phyloP scores from a whole-genome alignment of 306 rosid species.

The Mucuna pruriens region DNA sequence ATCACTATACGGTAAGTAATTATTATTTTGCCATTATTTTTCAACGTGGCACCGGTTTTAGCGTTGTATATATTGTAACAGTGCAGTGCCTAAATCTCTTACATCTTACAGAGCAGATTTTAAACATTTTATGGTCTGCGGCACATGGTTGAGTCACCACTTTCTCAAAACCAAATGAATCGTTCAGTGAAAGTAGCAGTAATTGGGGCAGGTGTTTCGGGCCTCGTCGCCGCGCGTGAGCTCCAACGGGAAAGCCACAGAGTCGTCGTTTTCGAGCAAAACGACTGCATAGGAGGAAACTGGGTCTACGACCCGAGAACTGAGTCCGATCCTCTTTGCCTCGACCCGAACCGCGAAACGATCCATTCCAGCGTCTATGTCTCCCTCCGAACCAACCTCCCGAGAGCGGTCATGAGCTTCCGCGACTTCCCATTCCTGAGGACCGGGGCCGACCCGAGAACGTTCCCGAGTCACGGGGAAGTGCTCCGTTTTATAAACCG shows the following conservation, averaged over 20 bases:
- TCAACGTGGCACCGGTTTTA: too few species aligned
- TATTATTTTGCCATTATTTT: too few species aligned
- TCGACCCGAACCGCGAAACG: slow-evolving; percentile 40
- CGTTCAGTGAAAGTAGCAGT: slow-evolving; percentile 40
- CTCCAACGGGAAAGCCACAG: slow-evolving; percentile 35
- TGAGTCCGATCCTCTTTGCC: slow-evolving; percentile 40
- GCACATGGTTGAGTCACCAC: too few species aligned
- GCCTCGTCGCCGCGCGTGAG: slow-evolving; percentile 40
- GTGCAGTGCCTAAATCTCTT: too few species aligned
- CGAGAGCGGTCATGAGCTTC: slow-evolving; percentile 38
- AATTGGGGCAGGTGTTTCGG: slow-evolving; percentile 46
- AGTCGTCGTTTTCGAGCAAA: slow-evolving; percentile 44
- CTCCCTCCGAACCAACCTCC: slow-evolving; percentile 48
- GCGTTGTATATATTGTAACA: too few species aligned
- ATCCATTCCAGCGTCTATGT: slow-evolving; percentile 39
- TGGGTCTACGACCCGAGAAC: slow-evolving; percentile 43
- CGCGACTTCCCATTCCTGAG: slow-evolving; percentile 36
- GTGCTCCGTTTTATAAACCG: slow-evolving; percentile 38
- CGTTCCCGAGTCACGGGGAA: slow-evolving; percentile 46
- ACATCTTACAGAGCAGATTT: too few species aligned
- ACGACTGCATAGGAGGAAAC: slow-evolving; percentile 37
- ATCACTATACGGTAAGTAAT: too few species aligned
- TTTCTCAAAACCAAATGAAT: neutral
- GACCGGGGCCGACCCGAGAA: slow-evolving; percentile 19
- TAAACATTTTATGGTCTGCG: too few species aligned